Percentiles rank a stretch among this genome's conserved stretches.
phyloP scores from a whole-genome alignment of 176 grass and related monocot species.

The Bonia amplexicaulis region DNA sequence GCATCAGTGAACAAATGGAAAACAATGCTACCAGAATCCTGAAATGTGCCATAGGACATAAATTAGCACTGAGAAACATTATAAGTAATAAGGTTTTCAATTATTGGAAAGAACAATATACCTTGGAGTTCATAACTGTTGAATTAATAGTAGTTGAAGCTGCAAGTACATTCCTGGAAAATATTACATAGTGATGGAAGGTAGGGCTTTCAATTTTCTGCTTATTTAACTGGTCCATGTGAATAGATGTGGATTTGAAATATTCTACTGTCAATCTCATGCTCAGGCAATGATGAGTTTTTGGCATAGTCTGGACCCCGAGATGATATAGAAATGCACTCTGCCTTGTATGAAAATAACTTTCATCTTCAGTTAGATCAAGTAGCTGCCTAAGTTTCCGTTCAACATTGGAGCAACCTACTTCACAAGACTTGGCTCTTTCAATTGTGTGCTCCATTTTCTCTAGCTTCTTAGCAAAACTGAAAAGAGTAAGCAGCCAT shows the following conservation, averaged over 20 bases:
- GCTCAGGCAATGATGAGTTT: slow-evolving; percentile 76
- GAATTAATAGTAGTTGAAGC: slow-evolving; percentile 76
- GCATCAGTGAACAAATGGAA: slow-evolving; percentile 79
- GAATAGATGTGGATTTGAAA: slow-evolving; percentile 51
- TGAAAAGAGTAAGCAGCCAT: slow-evolving; percentile 43
- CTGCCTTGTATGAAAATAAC: slow-evolving; percentile 82
- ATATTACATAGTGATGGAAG: slow-evolving; percentile 54
- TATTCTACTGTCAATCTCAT: slow-evolving; percentile 87
- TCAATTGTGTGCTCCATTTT: slow-evolving; percentile 57
- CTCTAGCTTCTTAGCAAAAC: slow-evolving; percentile 59
- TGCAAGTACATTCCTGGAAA: slow-evolving; percentile 73
- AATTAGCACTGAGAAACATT: slow-evolving; percentile 12
- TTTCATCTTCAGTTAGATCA: slow-evolving; percentile 79
- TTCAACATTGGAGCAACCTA: slow-evolving; percentile 77
- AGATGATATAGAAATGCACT: slow-evolving; percentile 80
- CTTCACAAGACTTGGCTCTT: slow-evolving; percentile 55
- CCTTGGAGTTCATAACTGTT: slow-evolving; percentile 62
- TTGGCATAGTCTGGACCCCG: slow-evolving; percentile 70
- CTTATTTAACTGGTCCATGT: slow-evolving; percentile 14
- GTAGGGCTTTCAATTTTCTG: slow-evolving; percentile 39
- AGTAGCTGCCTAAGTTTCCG: slow-evolving; percentile 78
- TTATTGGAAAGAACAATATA: slow-evolving; percentile 22
- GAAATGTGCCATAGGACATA: slow-evolving; percentile 24
- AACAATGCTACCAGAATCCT: slow-evolving; percentile 53
- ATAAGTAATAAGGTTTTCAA: background rate